phyloP scores from a whole-genome alignment of 371 early-diverging fungal species.

The Mortierella sp. region DNA sequence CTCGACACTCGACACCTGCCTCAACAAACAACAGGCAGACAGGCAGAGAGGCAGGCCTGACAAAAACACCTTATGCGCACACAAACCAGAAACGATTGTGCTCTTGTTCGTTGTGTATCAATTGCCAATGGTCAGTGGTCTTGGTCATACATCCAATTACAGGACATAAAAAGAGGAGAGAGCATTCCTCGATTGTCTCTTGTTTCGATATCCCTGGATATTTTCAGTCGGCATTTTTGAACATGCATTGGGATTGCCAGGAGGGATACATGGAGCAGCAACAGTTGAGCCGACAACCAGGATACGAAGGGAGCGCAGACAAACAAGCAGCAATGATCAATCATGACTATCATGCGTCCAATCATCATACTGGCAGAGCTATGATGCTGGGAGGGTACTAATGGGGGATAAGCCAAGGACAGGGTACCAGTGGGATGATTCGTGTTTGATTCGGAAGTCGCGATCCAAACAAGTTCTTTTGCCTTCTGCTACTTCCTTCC shows the following conservation, averaged over 20 bases:
- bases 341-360: too few relatives aligned
- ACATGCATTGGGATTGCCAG: background rate
- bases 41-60: background rate
- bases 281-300: background rate
- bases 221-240: background rate
- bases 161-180: background rate
- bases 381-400: too few relatives aligned
- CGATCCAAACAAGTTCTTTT: background rate
- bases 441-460: conserved; percentile 24
- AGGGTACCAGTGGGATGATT: background rate
- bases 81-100: background rate
- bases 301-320: background rate
- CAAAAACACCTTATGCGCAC: background rate
- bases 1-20: background rate
- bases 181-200: background rate
- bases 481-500: background rate
- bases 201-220: background rate
- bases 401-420: too few relatives aligned
- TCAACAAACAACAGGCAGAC: background rate
- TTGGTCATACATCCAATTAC: background rate
- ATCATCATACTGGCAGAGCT: too few relatives aligned
- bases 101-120: too few relatives aligned
- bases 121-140: too few relatives aligned
- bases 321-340: too few relatives aligned
- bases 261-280: background rate